A percentile compares a stretch with the other conserved stretches of the same genome.
Conservation (phyloP, 176 grass and related monocot genomes). For the Aechmea fasciata region DNA sequence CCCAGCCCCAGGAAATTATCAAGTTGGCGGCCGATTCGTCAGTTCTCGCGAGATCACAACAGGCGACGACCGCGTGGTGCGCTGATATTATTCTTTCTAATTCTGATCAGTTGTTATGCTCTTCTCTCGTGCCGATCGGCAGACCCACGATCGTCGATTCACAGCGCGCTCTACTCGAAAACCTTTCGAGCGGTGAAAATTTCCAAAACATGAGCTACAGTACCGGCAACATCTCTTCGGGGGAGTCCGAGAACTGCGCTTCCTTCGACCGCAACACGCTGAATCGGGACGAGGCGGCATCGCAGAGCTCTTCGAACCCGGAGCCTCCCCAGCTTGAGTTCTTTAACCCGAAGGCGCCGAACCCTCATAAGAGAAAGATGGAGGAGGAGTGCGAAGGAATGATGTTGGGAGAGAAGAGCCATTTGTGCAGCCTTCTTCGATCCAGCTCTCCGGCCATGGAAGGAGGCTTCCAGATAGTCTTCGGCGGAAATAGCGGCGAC, state of each 20-base stretch:
- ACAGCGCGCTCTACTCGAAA: slow-evolving; percentile 9
- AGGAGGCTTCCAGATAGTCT: slow-evolving; percentile 20
- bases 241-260: slow-evolving; percentile 53
- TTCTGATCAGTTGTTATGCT: slow-evolving; percentile 16
- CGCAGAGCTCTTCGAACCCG: slow-evolving; percentile 47
- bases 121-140: slow-evolving; percentile 13
- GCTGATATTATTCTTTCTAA: slow-evolving; percentile 1
- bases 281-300: slow-evolving; percentile 49
- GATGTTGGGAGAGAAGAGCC: slow-evolving; percentile 6
- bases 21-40: background rate
- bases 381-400: slow-evolving; percentile 12
- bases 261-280: slow-evolving; percentile 21
- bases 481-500: background rate
- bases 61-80: slow-evolving; percentile 12
- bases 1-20: slow-evolving; percentile 7
- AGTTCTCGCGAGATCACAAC: background rate
- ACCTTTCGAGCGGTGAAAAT: slow-evolving; percentile 26
- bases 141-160: background rate
- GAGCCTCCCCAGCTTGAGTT: slow-evolving; percentile 1
- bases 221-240: slow-evolving; percentile 57
- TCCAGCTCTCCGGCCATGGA: slow-evolving; percentile 1
- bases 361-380: slow-evolving; percentile 26
- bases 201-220: slow-evolving; percentile 26
- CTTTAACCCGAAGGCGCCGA: background rate
- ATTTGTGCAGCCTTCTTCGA: slow-evolving; percentile 18